A percentile compares a stretch with the other conserved stretches of the same genome.
These are phyloP conservation scores for Suillus discolor DNA, from an alignment of 768 basidiomycete species.

Conservation along the genomic window DNA sequence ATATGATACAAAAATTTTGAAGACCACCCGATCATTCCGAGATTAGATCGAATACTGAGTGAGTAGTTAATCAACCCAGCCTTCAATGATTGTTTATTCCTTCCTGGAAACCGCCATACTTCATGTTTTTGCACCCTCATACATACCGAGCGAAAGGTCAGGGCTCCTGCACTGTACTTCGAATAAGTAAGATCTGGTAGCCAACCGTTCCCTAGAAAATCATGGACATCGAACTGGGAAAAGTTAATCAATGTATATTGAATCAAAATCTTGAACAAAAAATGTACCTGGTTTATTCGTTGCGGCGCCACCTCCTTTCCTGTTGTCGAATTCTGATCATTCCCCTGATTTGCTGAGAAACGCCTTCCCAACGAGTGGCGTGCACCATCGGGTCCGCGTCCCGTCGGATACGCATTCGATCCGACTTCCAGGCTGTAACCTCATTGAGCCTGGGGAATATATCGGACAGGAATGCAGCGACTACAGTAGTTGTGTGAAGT, in stretches of 20 bases:
- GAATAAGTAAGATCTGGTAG: not conserved
- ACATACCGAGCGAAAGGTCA: not conserved
- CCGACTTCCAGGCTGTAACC: not conserved
- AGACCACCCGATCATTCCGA: not conserved
- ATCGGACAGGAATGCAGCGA: conserved; percentile 5
- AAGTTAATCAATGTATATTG: not conserved
- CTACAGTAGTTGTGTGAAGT: not conserved
- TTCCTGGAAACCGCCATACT: not conserved
- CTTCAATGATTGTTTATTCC: not conserved
- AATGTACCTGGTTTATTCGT: not conserved
- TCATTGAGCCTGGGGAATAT: not conserved
- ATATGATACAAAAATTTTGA: not conserved
- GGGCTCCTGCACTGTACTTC: not conserved
- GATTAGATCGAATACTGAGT: not conserved
- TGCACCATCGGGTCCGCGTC: not conserved
- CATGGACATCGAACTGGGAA: not conserved
- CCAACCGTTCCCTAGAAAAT: not conserved
- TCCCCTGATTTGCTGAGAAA: not conserved
- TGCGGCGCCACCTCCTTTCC: not conserved
- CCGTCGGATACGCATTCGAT: conserved; percentile 2
- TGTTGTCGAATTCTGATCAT: not conserved
- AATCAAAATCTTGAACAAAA: not conserved
- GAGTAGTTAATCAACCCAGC: not conserved
- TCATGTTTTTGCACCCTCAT: not conserved
- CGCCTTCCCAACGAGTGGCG: not conserved